Evolutionary conservation across 371 early-diverging fungal species (phyloP), one percentile per base, ranked within the genome.

Genomic region (Nosema granulosis): DNA sequence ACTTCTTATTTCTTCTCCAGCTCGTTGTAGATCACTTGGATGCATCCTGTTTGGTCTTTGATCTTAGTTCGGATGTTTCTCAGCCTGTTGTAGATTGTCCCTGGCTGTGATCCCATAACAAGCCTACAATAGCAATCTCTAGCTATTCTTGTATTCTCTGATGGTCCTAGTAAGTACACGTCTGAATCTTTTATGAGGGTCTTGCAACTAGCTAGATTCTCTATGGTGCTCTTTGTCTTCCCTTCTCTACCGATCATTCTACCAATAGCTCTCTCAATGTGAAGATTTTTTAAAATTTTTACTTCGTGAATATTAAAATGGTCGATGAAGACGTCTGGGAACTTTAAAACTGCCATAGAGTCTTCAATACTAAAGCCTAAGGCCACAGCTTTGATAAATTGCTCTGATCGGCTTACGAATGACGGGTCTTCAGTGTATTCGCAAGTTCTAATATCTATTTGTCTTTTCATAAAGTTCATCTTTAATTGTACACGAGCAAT

Each of bases 181-280:
- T 92, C 93, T 86, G 93, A 89, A 86, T 96, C 96, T 1, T 95
- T 95, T 76, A 98, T 88, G 20, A 96, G 93, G 68, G 97, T 92
- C 74, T 96, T 89, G 11, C 96, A 95, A 83, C 93, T 91, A 68
- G 92, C 91, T 32, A 95, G 90, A 82, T 96, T 92, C 84, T 95
- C 94, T 71, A 98, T 96, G 16, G 94, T 91, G 74, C 90, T 92
- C 83, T 92, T 92, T 18, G 94, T 95, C 85, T 94, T 94, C 63
- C 99, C 99, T 79, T 95, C 92, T 86, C 92, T 91, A 69, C 99
- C 99, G 49, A 96, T 95, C 81, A 98, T 92, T 84, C 99, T 92
- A 79, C 99, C 99, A 82, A 98, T 91, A 26, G 97, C 97, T 77
- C 99, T 90, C 28, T 94, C 90, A 82, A 96, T 86, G 86, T 98